A percentile compares a stretch with the other conserved stretches of the same genome.
Conservation (phyloP, 2,329 filamentous ascomycete species). For the Talaromyces albobiverticillius region DNA sequence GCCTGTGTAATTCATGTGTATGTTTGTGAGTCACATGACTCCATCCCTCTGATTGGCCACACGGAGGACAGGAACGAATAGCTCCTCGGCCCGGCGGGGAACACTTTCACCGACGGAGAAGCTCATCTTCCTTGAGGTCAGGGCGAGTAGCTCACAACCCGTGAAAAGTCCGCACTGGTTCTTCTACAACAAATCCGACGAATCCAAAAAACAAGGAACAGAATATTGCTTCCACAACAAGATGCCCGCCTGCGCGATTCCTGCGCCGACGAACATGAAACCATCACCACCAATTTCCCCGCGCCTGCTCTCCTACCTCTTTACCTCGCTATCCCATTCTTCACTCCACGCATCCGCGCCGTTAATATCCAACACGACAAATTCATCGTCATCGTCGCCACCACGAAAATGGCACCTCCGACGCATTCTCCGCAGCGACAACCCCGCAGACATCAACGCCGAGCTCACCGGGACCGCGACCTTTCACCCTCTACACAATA, state of each 20-base stretch:
- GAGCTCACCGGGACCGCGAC: conserved; percentile 39
- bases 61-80: neutral
- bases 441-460: conserved; percentile 41
- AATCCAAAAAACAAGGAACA: neutral
- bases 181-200: neutral
- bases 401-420: conserved; percentile 13
- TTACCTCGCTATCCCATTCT: conserved; percentile 3
- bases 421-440: conserved; percentile 35
- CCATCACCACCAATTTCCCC: conserved; percentile 2
- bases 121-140: neutral
- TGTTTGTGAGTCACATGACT: neutral
- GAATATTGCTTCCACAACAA: neutral
- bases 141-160: no score
- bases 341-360: neutral
- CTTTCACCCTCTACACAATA: conserved; percentile 29
- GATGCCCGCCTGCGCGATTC: neutral
- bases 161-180: no score
- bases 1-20: neutral
- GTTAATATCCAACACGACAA: neutral
- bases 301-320: conserved; percentile 10
- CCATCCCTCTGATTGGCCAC: neutral
- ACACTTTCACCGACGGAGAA: neutral
- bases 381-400: no score
- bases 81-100: neutral
- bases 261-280: conserved; percentile 3